Base-by-base conservation (phyloP, 441 rosid species). In the Adansonia grandidieri region DNA sequence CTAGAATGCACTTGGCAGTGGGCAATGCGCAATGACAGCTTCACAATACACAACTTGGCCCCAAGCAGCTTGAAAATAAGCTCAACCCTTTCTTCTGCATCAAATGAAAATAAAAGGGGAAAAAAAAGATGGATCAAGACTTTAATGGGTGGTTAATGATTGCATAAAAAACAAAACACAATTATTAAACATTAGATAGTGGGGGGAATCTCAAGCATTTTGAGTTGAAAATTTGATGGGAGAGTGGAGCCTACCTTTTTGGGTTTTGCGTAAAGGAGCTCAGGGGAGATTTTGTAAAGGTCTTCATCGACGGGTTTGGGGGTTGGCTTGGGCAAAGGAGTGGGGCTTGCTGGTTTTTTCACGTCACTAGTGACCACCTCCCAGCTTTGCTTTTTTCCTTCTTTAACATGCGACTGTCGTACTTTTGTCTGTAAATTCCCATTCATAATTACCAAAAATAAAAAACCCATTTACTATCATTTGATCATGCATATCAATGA, bases 221-320 rank as follows among this genome's bases (percentile, higher is more conserved):
- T 78, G 67, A 22, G 53, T 66, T 28, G 0, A 40, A 42, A 57
- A 6, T 6, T 57, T 3, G 8, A 65, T 28, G 13, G 64, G 2
- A 8, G 45, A 65, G 20, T 50, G 24, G 57, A 78, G 60, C 11
- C 6, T 71, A 78, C 98, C 93, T 86, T 96, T 83, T 74, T 87
- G 58, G 91, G 63, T 75, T 87, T 92, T 40, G 87, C 76, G 65
- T 81, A 78, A 85, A 94, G 93, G 53, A 92, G 91, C 10, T 86
- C 87, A 7, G 97, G 94, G 2, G 99, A 87, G 80, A 96, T 90
- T 79, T 90, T 90, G 88, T 96, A 96, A 84, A 96, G 81, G 86
- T 96, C 99, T 78, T 92, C 98, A 42, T 93, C 99, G 8, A 93
- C 90, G 2, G 99, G 95, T 74, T 96, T 96, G 0, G 97, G 90